A percentile compares a stretch with the other conserved stretches of the same genome.
Conservation (phyloP, 1,284 basidiomycete species). For the Apiotrichum porosum region DNA sequence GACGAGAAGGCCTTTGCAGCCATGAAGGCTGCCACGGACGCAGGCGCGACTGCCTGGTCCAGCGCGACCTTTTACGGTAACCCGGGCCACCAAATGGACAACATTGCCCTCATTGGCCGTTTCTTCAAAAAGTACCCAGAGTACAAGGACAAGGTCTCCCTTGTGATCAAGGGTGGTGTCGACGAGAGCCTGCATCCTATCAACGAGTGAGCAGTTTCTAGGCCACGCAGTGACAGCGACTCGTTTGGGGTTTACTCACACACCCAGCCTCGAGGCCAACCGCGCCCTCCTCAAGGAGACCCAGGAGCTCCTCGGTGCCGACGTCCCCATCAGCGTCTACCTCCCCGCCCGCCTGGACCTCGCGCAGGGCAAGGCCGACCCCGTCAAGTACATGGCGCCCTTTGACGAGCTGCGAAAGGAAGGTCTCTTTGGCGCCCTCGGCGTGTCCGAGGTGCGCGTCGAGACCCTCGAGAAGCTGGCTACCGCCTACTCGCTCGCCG, state of each 20-base stretch:
- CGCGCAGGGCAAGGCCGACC: not conserved
- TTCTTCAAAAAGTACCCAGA: slow-evolving; percentile 54
- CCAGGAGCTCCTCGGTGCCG: slow-evolving; percentile 49
- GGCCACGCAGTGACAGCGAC: too few species aligned
- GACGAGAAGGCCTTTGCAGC: slow-evolving; percentile 59
- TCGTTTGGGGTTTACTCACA: not conserved
- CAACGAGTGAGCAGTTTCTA: slow-evolving; percentile 10
- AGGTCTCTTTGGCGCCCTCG: slow-evolving; percentile 31
- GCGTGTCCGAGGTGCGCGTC: slow-evolving; percentile 28
- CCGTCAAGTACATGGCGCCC: slow-evolving; percentile 6
- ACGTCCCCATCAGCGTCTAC: slow-evolving; percentile 53
- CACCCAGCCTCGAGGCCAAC: slow-evolving; percentile 47
- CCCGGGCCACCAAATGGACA: slow-evolving; percentile 27
- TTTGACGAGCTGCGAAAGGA: slow-evolving; percentile 28
- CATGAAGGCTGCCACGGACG: slow-evolving; percentile 59
- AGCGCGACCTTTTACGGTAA: slow-evolving; percentile 45
- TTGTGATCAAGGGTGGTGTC: slow-evolving; percentile 55
- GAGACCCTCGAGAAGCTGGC: slow-evolving; percentile 1
- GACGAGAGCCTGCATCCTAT: slow-evolving; percentile 12
- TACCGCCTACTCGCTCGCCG: slow-evolving; percentile 38
- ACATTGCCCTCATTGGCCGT: slow-evolving; percentile 39
- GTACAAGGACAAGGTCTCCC: slow-evolving; percentile 54
- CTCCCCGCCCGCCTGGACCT: slow-evolving; percentile 14
- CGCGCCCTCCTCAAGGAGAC: slow-evolving; percentile 49
- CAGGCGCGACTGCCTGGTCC: slow-evolving; percentile 53